A percentile compares a stretch with the other conserved stretches of the same genome.
These are phyloP conservation scores for Tetradesmus lagerheimii DNA, from an alignment of 139 green algal species.

Conservation along the genomic window DNA sequence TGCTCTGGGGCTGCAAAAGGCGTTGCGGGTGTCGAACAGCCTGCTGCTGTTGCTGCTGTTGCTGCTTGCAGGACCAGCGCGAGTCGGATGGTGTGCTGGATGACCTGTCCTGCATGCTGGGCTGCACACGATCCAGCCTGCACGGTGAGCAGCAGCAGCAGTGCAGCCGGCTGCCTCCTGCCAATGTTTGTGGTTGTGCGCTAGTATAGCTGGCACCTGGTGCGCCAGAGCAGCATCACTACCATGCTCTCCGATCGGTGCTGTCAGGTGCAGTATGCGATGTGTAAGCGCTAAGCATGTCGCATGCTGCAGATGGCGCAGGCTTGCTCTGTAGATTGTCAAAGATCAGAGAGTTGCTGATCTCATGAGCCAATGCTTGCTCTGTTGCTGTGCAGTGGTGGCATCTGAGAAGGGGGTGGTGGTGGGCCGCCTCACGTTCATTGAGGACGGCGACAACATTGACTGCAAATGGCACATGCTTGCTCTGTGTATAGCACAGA, in stretches of 20 bases:
- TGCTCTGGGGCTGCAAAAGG: background rate
- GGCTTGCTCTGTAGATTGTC: too few species aligned
- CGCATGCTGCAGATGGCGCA: background rate
- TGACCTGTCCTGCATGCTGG: slow-evolving; percentile 96
- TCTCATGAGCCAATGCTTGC: too few species aligned
- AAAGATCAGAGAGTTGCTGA: too few species aligned
- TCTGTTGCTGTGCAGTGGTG: slow-evolving; percentile 60
- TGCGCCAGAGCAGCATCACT: too few species aligned
- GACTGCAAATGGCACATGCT: too few species aligned
- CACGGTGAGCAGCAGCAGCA: slow-evolving; percentile 71
- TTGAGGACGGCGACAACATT: slow-evolving; percentile 94
- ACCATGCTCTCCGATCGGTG: too few species aligned
- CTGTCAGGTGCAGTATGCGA: background rate
- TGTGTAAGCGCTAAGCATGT: background rate
- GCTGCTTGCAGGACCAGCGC: slow-evolving; percentile 75
- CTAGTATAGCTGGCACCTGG: too few species aligned
- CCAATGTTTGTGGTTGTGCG: too few species aligned
- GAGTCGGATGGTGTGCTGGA: slow-evolving; percentile 93
- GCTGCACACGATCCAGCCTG: slow-evolving; percentile 93
- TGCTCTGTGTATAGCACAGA: too few species aligned
- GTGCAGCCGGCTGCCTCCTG: background rate
- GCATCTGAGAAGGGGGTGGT: background rate
- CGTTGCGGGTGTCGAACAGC: background rate
- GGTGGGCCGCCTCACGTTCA: slow-evolving; percentile 73
- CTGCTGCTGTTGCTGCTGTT: background rate